Conservation (phyloP, 2,329 filamentous ascomycete genomes). For the Madurella fahalii region DNA sequence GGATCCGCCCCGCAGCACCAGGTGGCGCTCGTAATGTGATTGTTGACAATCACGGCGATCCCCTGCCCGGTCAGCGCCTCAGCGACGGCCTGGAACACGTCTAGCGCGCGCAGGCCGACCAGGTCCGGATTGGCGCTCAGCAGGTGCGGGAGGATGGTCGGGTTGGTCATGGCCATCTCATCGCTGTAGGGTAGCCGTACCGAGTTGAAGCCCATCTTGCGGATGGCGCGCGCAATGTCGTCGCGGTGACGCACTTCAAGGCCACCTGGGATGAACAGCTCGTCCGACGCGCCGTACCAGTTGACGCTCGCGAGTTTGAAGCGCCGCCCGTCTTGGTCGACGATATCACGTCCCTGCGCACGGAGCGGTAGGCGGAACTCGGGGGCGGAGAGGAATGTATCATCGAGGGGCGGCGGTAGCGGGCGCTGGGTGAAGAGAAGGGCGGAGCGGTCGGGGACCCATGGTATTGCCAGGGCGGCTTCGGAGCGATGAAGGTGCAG, state of each 20-base stretch:
- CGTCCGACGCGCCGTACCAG: constrained; percentile 68
- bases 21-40: constrained; percentile 65
- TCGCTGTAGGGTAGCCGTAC: constrained; percentile 66
- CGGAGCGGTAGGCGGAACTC: constrained; percentile 54
- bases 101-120: constrained; percentile 52
- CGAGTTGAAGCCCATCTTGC: constrained; percentile 63
- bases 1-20: constrained; percentile 68
- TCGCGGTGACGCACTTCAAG: constrained; percentile 60
- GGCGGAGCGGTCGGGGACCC: constrained; percentile 47
- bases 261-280: constrained; percentile 60
- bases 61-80: constrained; percentile 57
- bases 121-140: constrained; percentile 59
- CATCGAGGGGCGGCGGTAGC: constrained; percentile 41
- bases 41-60: constrained; percentile 63
- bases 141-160: constrained; percentile 46
- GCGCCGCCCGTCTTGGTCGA: constrained; percentile 53
- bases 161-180: constrained; percentile 61
- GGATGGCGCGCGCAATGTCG: constrained; percentile 57
- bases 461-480: constrained; percentile 40
- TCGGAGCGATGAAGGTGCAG: constrained; percentile 45
- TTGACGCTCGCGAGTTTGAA: constrained; percentile 63
- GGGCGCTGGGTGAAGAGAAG: constrained; percentile 46
- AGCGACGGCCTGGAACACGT: constrained; percentile 57
- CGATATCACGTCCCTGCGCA: constrained; percentile 56
- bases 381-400: constrained; percentile 37